Base-by-base conservation (phyloP, 2,329 filamentous ascomycete genomes). In the Fusarium transvaalense region DNA sequence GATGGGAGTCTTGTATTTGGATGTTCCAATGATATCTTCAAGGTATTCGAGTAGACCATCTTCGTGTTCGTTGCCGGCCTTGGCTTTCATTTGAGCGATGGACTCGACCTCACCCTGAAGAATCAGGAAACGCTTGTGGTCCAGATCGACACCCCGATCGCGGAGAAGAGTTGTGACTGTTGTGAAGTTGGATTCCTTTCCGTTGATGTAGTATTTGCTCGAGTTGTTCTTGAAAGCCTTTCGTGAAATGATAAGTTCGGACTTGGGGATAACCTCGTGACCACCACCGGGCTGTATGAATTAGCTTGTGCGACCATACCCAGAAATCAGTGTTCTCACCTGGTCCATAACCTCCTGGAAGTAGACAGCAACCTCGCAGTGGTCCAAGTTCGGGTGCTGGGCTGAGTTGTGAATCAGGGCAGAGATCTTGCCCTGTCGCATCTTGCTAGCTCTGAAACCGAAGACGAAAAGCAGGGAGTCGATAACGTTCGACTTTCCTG, bases 401-500 rank as follows among this genome's bases (percentile, higher is more conserved):
- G 94, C 94, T 14, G 96, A 98, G 78, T 98, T 99, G 82, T 99
- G 96, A 71, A 99, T 99, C 48, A 99, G 83, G 6, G 96, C 96
- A 1, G 96, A 99, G 47, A 99, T 94, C 82, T 99, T 99, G 76
- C 96, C 96, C 79, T 99, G 96, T 75, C 96, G 88, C 96, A 99
- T 99, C 82, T 99, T 99, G 85, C 95, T 98, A 41, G 96, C 96
- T 63, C 96, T 91, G 83, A 99, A 99, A 55, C 97, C 96, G 77
- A 99, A 99, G n/a, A 99, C 96, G 76, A 99, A 99, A 1, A 99
- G 88, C 29, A 99, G 83, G 3, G 96, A 97, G 80, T 99, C 96
- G 76, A 99, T 99, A 66, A 99, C 97, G 74, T 99, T 99, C 23
- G 96, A 98, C 79, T 99, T 99, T 61, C 96, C 96, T 12, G 96